A percentile compares a stretch with the other conserved stretches of the same genome.
phyloP scores from a whole-genome alignment of 1,284 basidiomycete species.

The Fomitopsis pinicola region DNA sequence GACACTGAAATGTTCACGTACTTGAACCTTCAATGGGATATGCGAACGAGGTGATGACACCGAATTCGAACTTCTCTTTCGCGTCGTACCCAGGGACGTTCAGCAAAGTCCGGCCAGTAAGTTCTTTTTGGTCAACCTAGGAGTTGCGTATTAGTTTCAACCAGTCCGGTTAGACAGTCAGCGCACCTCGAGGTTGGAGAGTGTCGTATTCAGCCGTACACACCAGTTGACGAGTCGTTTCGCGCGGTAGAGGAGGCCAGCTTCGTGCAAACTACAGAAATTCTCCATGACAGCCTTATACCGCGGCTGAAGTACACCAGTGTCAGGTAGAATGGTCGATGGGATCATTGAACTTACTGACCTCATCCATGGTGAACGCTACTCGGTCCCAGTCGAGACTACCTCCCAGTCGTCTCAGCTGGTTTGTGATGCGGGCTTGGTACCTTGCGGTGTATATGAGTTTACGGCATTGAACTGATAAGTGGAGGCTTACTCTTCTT shows the following conservation, averaged over 20 bases:
- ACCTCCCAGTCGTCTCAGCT: conserved; percentile 87
- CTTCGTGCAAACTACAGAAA: conserved; percentile 90
- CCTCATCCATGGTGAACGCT: conserved; percentile 95
- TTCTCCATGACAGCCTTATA: conserved; percentile 90
- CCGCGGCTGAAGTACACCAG: conserved; percentile 43
- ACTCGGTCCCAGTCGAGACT: conserved; percentile 94
- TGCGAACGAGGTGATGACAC: conserved; percentile 93
- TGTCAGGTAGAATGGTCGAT: background rate
- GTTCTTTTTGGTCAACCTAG: conserved; percentile 90
- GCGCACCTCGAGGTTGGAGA: conserved; percentile 89
- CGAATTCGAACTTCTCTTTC: conserved; percentile 97
- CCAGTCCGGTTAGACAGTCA: no score
- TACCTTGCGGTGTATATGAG: conserved; percentile 49
- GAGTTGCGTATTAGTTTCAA: no score
- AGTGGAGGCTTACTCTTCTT: conserved; percentile 67
- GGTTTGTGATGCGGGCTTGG: conserved; percentile 86
- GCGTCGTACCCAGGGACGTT: conserved; percentile 92
- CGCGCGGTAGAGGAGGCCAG: conserved; percentile 92
- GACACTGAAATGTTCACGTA: conserved; percentile 24
- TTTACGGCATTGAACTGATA: no score
- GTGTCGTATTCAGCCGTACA: conserved; percentile 90
- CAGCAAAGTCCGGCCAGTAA: conserved; percentile 86
- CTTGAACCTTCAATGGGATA: conserved; percentile 88
- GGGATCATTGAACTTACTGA: conserved; percentile 29
- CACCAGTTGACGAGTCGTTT: conserved; percentile 99